Percentiles rank a stretch among this genome's conserved stretches.
phyloP scores from a whole-genome alignment of 2,329 filamentous ascomycete genomes.

The Parastagonospora avenae region DNA sequence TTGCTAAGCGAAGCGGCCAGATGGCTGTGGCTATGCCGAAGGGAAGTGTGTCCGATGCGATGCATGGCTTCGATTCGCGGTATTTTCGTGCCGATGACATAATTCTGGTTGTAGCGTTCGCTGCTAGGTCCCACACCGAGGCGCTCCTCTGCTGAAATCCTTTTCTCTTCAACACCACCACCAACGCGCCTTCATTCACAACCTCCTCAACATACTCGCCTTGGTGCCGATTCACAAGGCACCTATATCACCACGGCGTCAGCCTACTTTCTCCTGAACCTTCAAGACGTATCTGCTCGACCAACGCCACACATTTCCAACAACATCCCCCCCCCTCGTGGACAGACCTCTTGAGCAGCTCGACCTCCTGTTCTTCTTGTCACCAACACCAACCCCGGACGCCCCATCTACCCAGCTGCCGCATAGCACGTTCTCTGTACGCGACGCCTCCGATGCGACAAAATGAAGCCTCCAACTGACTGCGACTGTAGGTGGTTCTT shows the following conservation, averaged over 20 bases:
- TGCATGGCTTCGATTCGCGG: no score
- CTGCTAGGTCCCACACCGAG: no score
- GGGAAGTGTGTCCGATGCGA: no score
- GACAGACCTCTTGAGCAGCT: conserved; percentile 42
- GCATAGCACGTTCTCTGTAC: conserved; percentile 94
- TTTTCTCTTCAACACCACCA: background rate
- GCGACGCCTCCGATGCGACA: background rate
- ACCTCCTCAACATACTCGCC: conserved; percentile 29
- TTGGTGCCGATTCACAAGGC: conserved; percentile 51
- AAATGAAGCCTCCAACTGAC: background rate
- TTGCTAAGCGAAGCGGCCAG: no score
- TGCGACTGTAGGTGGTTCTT: conserved; percentile 1
- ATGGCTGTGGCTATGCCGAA: no score
- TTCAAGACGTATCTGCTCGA: conserved; percentile 55
- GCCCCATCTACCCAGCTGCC: conserved; percentile 84
- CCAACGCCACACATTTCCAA: conserved; percentile 56
- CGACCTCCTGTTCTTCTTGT: conserved; percentile 51
- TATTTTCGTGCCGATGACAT: no score
- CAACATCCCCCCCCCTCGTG: conserved; percentile 53
- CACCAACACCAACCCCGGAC: conserved; percentile 56
- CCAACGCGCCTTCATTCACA: background rate
- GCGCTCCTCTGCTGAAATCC: background rate
- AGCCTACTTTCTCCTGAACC: conserved; percentile 49
- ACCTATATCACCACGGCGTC: conserved; percentile 50
- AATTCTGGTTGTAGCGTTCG: no score